phyloP scores from a whole-genome alignment of 352 stramenopile species.

The Phytophthora vignae region DNA sequence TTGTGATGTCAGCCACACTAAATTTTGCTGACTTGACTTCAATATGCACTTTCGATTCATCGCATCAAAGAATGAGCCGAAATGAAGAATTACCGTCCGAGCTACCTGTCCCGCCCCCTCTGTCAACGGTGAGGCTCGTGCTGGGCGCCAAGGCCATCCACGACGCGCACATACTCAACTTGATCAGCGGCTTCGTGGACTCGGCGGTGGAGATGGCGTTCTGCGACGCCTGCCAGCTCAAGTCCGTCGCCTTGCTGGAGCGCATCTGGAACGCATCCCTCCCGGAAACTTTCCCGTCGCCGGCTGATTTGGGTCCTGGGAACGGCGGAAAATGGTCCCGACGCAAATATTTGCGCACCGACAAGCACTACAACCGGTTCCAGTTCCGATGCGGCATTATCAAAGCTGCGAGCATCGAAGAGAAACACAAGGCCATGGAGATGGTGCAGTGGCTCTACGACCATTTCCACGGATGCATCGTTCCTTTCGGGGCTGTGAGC shows the following conservation, averaged over 20 bases:
- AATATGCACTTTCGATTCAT: too few relatives aligned
- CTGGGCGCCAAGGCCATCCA: neutral
- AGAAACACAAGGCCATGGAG: neutral
- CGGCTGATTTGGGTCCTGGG: conserved; percentile 3
- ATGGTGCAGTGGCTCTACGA: neutral
- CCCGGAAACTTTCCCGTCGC: neutral
- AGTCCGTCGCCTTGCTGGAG: conserved; percentile 4
- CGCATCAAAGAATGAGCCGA: too few relatives aligned
- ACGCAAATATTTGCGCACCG: conserved; percentile 5
- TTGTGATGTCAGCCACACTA: too few relatives aligned
- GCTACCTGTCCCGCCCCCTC: neutral
- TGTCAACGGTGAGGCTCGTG: neutral
- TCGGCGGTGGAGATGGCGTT: conserved; percentile 20
- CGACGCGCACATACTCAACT: neutral
- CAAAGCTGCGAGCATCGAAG: neutral
- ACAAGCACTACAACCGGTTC: conserved; percentile 6
- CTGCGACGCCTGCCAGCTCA: neutral
- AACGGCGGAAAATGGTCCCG: conserved; percentile 5
- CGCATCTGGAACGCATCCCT: conserved; percentile 2
- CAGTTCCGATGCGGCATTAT: conserved; percentile 7
- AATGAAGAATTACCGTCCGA: neutral
- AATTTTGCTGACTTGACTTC: too few relatives aligned
- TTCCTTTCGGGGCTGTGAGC: neutral
- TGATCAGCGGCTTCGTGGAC: conserved; percentile 7
- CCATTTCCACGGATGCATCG: neutral